A percentile compares a stretch with the other conserved stretches of the same genome.
These are phyloP conservation scores for Botryotinia calthae DNA, from an alignment of 2,329 filamentous ascomycete species.

Conservation along the genomic window DNA sequence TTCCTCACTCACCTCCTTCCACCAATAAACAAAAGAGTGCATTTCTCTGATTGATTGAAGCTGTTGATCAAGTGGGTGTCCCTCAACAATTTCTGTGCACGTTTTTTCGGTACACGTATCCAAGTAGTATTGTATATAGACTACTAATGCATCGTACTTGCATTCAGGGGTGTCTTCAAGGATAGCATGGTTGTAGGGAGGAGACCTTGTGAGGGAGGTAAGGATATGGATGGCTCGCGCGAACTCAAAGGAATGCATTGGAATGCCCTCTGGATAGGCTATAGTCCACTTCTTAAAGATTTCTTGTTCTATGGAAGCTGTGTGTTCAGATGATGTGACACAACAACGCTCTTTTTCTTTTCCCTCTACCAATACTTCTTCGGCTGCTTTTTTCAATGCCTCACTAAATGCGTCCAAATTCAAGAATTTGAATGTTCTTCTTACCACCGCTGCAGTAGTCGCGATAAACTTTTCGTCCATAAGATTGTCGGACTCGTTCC, in stretches of 20 bases:
- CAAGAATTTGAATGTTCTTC: neutral
- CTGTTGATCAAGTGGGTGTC: neutral
- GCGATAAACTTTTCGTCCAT: neutral
- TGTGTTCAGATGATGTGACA: neutral
- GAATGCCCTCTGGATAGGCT: neutral
- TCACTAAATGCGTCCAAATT: neutral
- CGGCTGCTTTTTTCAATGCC: neutral
- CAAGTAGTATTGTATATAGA: neutral
- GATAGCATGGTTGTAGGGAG: neutral
- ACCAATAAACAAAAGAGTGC: neutral
- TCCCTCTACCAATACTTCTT: neutral
- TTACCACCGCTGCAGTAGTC: neutral
- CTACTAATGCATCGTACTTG: neutral
- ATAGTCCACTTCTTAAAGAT: neutral
- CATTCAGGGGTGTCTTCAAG: neutral
- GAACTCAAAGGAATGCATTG: neutral
- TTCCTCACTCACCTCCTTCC: neutral
- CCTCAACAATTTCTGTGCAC: neutral
- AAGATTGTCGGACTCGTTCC: neutral
- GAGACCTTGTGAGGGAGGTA: neutral
- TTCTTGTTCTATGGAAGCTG: neutral
- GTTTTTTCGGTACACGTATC: neutral
- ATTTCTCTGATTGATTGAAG: neutral
- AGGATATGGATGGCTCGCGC: neutral
- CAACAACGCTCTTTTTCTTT: neutral